These are phyloP conservation scores for Schizochytrium sp. DNA, from an alignment of 108 stramenopile species.

Conservation along the genomic window DNA sequence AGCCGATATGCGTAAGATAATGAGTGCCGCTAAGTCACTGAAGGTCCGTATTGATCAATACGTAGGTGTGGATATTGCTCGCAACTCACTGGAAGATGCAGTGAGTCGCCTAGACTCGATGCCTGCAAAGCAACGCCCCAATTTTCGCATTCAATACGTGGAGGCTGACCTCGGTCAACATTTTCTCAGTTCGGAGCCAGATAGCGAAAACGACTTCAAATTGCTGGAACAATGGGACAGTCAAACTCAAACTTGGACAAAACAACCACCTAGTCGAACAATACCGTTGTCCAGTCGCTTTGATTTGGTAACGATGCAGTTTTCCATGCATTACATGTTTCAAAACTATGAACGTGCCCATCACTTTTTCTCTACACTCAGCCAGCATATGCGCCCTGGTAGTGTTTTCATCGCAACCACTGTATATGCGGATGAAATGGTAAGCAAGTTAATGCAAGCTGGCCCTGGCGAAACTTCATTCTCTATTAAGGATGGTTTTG, in stretches of 20 bases:
- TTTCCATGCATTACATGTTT: slow-evolving; percentile 99
- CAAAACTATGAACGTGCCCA: slow-evolving; percentile 83
- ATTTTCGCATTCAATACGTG: slow-evolving; percentile 75
- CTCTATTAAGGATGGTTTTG: slow-evolving; percentile 14
- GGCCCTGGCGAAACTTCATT: background rate
- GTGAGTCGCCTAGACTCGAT: slow-evolving; percentile 84
- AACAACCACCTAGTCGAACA: background rate
- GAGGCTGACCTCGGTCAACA: slow-evolving; percentile 85
- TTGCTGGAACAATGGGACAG: background rate
- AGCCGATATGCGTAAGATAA: slow-evolving; percentile 94
- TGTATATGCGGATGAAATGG: slow-evolving; percentile 82
- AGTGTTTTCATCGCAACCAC: slow-evolving; percentile 94
- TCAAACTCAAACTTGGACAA: background rate
- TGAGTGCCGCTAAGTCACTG: slow-evolving; percentile 66
- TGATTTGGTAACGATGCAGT: slow-evolving; percentile 95
- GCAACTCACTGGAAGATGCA: slow-evolving; percentile 91
- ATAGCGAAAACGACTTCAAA: slow-evolving; percentile 69
- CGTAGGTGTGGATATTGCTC: slow-evolving; percentile 95
- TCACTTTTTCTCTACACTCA: slow-evolving; percentile 89
- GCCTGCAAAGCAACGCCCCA: slow-evolving; percentile 62
- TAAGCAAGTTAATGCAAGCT: slow-evolving; percentile 65
- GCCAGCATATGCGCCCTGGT: slow-evolving; percentile 85
- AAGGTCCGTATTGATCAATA: slow-evolving; percentile 83
- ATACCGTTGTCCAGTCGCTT: slow-evolving; percentile 75
- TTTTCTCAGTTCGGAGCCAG: slow-evolving; percentile 70